A percentile compares a stretch with the other conserved stretches of the same genome.
Evolutionary conservation across 495 filamentous ascomycete genomes (phyloP).

Genomic region (Penicillium pancosmium): DNA sequence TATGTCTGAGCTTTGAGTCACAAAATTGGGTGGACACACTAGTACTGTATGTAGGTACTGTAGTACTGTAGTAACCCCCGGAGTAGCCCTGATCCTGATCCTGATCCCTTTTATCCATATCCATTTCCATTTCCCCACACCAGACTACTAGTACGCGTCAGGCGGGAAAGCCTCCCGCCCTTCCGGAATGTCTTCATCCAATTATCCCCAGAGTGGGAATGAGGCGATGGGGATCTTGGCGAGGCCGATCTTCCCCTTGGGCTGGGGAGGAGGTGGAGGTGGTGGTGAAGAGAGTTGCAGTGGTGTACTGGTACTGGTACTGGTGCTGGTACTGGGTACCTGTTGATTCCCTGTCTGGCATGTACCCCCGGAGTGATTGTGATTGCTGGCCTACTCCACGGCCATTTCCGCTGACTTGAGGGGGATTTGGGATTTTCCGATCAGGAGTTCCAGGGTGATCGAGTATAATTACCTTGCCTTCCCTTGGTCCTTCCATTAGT

Average conservation of each 20-base stretch:
- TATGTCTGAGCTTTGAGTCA: background rate
- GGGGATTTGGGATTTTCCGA: background rate
- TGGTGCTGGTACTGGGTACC: background rate
- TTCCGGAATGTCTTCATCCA: slow-evolving; percentile 6
- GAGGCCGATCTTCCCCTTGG: slow-evolving; percentile 10
- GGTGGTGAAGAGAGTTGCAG: background rate
- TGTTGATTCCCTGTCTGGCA: background rate
- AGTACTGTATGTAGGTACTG: too few species aligned
- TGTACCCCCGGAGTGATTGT: background rate
- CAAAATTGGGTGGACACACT: background rate
- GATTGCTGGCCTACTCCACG: background rate
- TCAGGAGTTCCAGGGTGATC: background rate
- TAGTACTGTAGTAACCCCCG: background rate
- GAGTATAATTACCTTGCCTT: background rate
- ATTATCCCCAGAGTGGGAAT: slow-evolving; percentile 17
- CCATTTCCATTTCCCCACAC: background rate
- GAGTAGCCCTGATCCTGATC: background rate
- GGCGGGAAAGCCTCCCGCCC: slow-evolving; percentile 1
- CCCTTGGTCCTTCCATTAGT: background rate
- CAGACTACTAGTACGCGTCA: background rate
- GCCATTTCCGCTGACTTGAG: background rate
- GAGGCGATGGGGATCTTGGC: slow-evolving; percentile 26
- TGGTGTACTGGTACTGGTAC: too few species aligned
- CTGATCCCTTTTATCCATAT: background rate
- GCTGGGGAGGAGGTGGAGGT: background rate